Evolutionary conservation across 108 stramenopile genomes (phyloP).

Genomic region (Cyclotella baltica): DNA sequence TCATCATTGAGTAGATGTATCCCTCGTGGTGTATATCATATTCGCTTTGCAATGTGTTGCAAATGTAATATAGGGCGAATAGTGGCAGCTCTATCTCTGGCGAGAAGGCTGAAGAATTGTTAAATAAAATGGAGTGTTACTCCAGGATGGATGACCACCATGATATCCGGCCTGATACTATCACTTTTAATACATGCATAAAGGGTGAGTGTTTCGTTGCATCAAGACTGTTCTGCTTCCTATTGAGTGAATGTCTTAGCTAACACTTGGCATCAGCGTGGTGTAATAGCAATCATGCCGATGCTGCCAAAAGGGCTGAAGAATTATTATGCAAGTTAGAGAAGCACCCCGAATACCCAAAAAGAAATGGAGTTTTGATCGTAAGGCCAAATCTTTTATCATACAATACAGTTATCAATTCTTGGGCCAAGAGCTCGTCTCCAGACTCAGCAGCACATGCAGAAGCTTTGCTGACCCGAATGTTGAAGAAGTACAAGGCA

Average conservation of each 20-base stretch:
- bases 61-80: slow-evolving; percentile 59
- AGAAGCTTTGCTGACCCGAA: slow-evolving; percentile 58
- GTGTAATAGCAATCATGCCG: slow-evolving; percentile 57
- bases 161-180: slow-evolving; percentile 65
- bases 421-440: slow-evolving; percentile 57
- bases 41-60: too few species aligned
- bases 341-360: slow-evolving; percentile 42
- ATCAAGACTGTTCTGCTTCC: slow-evolving; percentile 19
- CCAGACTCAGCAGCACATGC: slow-evolving; percentile 56
- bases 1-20: too few species aligned
- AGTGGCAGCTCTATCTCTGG: slow-evolving; percentile 55
- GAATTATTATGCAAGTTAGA: slow-evolving; percentile 62
- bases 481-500: slow-evolving; percentile 55
- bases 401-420: slow-evolving; percentile 71
- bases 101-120: slow-evolving; percentile 55
- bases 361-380: slow-evolving; percentile 43
- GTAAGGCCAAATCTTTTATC: slow-evolving; percentile 62
- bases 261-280: slow-evolving; percentile 56
- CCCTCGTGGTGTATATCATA: too few species aligned
- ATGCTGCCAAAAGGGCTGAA: slow-evolving; percentile 69
- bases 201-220: slow-evolving; percentile 45
- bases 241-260: slow-evolving; percentile 50
- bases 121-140: slow-evolving; percentile 61
- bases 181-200: slow-evolving; percentile 71
- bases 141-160: slow-evolving; percentile 30